A percentile compares a stretch with the other conserved stretches of the same genome.
These are phyloP conservation scores for Raffaelea albimanens DNA, from an alignment of 2,329 filamentous ascomycete species.

Conservation along the genomic window DNA sequence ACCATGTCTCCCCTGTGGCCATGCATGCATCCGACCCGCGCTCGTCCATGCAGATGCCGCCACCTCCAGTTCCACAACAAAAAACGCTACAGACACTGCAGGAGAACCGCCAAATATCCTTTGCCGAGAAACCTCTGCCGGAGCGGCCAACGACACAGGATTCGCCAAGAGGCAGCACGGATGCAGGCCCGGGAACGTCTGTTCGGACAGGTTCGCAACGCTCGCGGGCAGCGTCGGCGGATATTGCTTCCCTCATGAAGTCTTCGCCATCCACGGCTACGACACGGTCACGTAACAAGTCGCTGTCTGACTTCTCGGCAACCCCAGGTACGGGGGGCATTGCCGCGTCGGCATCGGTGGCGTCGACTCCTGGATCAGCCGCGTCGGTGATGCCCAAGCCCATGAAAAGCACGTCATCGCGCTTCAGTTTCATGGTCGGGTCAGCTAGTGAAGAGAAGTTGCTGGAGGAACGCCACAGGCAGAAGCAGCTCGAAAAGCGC, in stretches of 20 bases:
- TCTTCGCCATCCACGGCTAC: slow-evolving; percentile 26
- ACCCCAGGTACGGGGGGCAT: slow-evolving; percentile 32
- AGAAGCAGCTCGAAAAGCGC: slow-evolving; percentile 55
- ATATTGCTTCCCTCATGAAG: slow-evolving; percentile 14
- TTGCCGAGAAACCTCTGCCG: slow-evolving; percentile 15
- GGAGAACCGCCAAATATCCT: slow-evolving; percentile 12
- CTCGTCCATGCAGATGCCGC: neutral
- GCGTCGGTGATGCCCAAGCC: slow-evolving; percentile 47
- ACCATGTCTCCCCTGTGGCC: neutral
- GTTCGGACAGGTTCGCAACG: slow-evolving; percentile 22
- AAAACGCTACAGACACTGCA: slow-evolving; percentile 8
- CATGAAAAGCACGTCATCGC: slow-evolving; percentile 68
- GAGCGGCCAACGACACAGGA: slow-evolving; percentile 21
- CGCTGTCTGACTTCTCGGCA: slow-evolving; percentile 37
- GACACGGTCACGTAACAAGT: slow-evolving; percentile 42
- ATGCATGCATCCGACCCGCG: neutral
- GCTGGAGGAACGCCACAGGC: slow-evolving; percentile 63
- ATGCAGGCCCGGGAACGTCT: slow-evolving; percentile 21
- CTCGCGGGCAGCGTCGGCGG: slow-evolving; percentile 22
- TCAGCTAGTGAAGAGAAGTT: slow-evolving; percentile 58
- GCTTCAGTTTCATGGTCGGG: slow-evolving; percentile 73
- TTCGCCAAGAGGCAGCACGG: slow-evolving; percentile 20
- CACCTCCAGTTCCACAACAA: neutral
- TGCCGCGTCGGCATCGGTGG: slow-evolving; percentile 1
- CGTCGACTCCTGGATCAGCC: slow-evolving; percentile 10